Evolutionary conservation across 805 yeast genomes (phyloP), one percentile per base, ranked within the genome.

Genomic region (Ogataea naganishii): DNA sequence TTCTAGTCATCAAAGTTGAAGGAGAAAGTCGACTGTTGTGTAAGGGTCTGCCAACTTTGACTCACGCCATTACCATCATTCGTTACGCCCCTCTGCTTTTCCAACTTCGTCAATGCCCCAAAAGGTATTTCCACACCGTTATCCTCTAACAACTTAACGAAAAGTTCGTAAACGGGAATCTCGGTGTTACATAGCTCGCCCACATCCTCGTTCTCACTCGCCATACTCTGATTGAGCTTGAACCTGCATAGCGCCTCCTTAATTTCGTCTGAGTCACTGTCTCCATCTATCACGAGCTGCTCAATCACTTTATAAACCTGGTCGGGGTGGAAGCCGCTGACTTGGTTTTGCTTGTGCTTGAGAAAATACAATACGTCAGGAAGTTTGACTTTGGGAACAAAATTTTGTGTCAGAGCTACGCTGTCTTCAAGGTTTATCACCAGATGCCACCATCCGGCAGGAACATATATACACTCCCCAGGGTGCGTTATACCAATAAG

Each of bases 391-490:
- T 50, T 49, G 1, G 95, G 94, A 8, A 84, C 88, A 53, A 88
- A 86, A 51, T 86, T 86, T 40, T 84, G 94, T 0, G 96, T 86
- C 44, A 86, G 56, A 1, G 96, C 96, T 13, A 86, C 75, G n/a
- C 76, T 64, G 47, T 80, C 85, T 34, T 78, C 81, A 9, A 86
- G 46, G 44, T 86, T 86, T n/a, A 86, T 82, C 18, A 88, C 96
- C 27, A 76, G 62, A 60, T 86, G 96, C 96, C 96, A 86, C 96
- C 96, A 86, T 1, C 94, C 94, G n/a, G 86, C 68, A 3, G 96
- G 96, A 6, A 86, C 96, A 49, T 80, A 74, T 66, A 85, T 70
- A 36, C 85, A 79, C 49, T 88, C 94, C 5, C 88, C 89, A 0
- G 85, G 80, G 39, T 72, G 74, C 0, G 94, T 80, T 10, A 86